phyloP scores from a whole-genome alignment of 2,329 filamentous ascomycete species.

The Paramyrothecium sp. region DNA sequence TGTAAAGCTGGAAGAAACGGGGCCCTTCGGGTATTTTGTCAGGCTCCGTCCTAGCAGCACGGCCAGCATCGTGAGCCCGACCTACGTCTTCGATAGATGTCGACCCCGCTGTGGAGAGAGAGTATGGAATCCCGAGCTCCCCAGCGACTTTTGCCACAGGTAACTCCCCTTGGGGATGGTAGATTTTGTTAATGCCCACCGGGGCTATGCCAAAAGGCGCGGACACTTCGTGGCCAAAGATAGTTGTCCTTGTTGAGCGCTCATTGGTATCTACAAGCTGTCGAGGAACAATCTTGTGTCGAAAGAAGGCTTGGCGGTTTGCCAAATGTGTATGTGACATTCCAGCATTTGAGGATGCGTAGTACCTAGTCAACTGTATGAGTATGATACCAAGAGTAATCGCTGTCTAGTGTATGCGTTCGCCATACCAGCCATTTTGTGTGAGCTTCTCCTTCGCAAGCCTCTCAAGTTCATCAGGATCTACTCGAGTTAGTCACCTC shows the following conservation, averaged over 20 bases:
- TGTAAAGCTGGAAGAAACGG: slow-evolving; percentile 64
- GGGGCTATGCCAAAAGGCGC: slow-evolving; percentile 65
- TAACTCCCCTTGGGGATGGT: slow-evolving; percentile 56
- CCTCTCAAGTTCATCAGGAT: not conserved
- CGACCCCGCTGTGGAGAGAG: slow-evolving; percentile 56
- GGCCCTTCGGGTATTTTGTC: slow-evolving; percentile 17
- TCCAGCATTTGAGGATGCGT: slow-evolving; percentile 56
- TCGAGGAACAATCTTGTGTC: slow-evolving; percentile 60
- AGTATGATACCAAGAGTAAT: not conserved
- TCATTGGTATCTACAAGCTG: slow-evolving; percentile 60
- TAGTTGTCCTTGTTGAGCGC: slow-evolving; percentile 53
- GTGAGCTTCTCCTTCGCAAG: not conserved
- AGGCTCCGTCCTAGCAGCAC: not conserved
- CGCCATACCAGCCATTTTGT: slow-evolving; percentile 1
- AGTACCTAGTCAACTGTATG: slow-evolving; percentile 33
- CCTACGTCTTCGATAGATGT: slow-evolving; percentile 58
- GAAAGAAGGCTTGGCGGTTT: slow-evolving; percentile 64
- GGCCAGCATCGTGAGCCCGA: slow-evolving; percentile 45
- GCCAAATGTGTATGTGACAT: slow-evolving; percentile 50
- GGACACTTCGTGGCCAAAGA: slow-evolving; percentile 59
- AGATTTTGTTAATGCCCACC: slow-evolving; percentile 66
- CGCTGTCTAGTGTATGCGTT: not conserved
- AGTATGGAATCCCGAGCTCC: slow-evolving; percentile 60
- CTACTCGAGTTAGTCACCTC: not conserved
- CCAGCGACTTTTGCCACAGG: slow-evolving; percentile 58